Conservation (phyloP, 495 filamentous ascomycete genomes). For the Hypoxylon crocopeplum region DNA sequence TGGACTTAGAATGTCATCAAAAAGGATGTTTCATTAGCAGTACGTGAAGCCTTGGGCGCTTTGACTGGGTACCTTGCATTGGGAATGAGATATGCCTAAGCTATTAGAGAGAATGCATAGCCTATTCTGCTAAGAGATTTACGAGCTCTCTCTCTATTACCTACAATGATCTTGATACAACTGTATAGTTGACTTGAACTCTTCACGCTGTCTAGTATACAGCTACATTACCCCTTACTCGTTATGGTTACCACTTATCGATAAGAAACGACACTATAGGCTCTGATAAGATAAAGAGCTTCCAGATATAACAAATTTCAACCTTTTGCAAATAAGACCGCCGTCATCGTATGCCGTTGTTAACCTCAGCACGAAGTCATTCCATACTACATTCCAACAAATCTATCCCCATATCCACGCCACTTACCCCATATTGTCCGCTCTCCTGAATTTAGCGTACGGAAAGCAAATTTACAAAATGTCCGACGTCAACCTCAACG, state of each 20-base stretch:
- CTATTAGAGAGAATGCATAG: too few species aligned
- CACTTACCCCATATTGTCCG: too few species aligned
- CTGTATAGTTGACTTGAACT: too few species aligned
- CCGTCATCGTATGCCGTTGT: background rate
- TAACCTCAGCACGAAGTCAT: background rate
- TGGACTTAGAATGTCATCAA: background rate
- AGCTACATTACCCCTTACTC: too few species aligned
- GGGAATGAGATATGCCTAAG: background rate
- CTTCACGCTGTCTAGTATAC: too few species aligned
- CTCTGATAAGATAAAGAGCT: background rate
- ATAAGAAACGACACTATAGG: background rate
- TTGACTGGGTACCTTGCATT: background rate
- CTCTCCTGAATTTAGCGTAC: too few species aligned
- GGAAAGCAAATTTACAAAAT: conserved; percentile 4
- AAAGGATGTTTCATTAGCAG: too few species aligned
- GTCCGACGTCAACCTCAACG: conserved; percentile 36
- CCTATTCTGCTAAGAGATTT: too few species aligned
- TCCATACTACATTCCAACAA: background rate
- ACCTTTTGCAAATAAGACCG: background rate
- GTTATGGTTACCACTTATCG: conserved; percentile 5
- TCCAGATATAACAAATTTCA: background rate
- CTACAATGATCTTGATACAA: too few species aligned
- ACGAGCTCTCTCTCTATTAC: too few species aligned
- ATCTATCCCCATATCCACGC: too few species aligned
- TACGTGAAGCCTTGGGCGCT: background rate